These are phyloP conservation scores for Marchantia paleacea DNA, from an alignment of 225 moss, liverwort and hornwort genomes.

Conservation along the genomic window DNA sequence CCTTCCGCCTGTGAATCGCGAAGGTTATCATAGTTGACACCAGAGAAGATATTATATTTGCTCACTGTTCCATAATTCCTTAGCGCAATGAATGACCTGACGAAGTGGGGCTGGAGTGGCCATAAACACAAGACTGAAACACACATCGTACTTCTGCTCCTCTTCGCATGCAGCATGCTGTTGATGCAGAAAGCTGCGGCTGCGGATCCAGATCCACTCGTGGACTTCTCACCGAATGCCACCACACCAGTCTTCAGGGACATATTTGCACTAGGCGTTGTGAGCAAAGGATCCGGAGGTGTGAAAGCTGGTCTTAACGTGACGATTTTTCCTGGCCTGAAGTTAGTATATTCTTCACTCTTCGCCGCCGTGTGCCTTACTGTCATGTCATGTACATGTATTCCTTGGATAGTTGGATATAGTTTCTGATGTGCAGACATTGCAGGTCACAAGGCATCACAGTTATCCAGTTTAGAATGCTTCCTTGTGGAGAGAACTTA, in stretches of 20 bases:
- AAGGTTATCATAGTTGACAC: too few relatives aligned
- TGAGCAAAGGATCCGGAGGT: slow-evolving; percentile 1
- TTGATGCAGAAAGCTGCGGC: background rate
- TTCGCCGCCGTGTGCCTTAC: background rate
- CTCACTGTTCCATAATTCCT: too few relatives aligned
- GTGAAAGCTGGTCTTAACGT: slow-evolving; percentile 16
- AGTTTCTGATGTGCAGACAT: background rate
- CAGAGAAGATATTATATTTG: too few relatives aligned
- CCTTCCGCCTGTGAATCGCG: too few relatives aligned
- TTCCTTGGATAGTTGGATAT: background rate
- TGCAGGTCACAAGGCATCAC: slow-evolving; percentile 31
- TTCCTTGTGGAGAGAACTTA: slow-evolving; percentile 12
- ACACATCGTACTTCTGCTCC: too few relatives aligned
- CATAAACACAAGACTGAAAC: too few relatives aligned
- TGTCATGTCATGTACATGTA: background rate
- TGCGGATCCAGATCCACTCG: slow-evolving; percentile 9
- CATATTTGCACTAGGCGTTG: slow-evolving; percentile 1
- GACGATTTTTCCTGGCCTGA: slow-evolving; percentile 13
- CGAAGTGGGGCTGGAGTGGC: too few relatives aligned
- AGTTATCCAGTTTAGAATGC: slow-evolving; percentile 12
- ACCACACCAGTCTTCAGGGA: background rate
- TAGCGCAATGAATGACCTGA: too few relatives aligned
- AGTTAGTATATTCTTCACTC: background rate
- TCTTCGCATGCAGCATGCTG: too few relatives aligned
- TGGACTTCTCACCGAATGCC: background rate